Percentiles rank a stretch among this genome's conserved stretches.
These are phyloP conservation scores for Phytophthora chlamydospora DNA, from an alignment of 352 stramenopile species.

Conservation along the genomic window DNA sequence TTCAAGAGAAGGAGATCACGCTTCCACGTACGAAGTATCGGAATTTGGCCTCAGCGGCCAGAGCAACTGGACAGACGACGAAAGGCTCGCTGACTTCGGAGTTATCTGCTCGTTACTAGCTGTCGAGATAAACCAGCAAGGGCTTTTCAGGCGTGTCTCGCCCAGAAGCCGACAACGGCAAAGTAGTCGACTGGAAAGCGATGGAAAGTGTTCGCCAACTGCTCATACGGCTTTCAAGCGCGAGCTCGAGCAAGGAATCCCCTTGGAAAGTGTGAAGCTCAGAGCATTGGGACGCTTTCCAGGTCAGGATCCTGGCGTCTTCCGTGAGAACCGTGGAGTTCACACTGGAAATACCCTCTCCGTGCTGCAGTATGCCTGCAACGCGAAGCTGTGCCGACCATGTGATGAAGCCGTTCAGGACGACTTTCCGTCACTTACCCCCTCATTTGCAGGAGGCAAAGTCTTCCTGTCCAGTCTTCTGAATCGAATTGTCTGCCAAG, in stretches of 20 bases:
- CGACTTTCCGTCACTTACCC: conserved; percentile 59
- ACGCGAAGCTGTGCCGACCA: conserved; percentile 59
- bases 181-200: conserved; percentile 28
- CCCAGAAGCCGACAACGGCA: conserved; percentile 14
- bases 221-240: conserved; percentile 36
- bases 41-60: conserved; percentile 15
- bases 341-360: conserved; percentile 40
- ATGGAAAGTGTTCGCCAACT: conserved; percentile 13
- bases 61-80: conserved; percentile 25
- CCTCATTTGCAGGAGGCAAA: conserved; percentile 57
- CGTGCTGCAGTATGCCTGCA: conserved; percentile 52
- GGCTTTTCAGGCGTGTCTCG: conserved; percentile 11
- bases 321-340: conserved; percentile 38
- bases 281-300: conserved; percentile 58
- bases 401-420: conserved; percentile 50
- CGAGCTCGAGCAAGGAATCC: conserved; percentile 57
- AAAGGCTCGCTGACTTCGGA: conserved; percentile 44
- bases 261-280: conserved; percentile 62
- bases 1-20: conserved; percentile 24
- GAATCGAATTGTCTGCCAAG: conserved; percentile 72
- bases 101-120: conserved; percentile 49
- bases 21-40: conserved; percentile 29
- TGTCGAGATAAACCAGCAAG: conserved; percentile 37
- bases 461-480: conserved; percentile 64
- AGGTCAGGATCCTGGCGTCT: conserved; percentile 53